phyloP scores from a whole-genome alignment of 2,329 filamentous ascomycete genomes.

The Exophiala oligosperma region DNA sequence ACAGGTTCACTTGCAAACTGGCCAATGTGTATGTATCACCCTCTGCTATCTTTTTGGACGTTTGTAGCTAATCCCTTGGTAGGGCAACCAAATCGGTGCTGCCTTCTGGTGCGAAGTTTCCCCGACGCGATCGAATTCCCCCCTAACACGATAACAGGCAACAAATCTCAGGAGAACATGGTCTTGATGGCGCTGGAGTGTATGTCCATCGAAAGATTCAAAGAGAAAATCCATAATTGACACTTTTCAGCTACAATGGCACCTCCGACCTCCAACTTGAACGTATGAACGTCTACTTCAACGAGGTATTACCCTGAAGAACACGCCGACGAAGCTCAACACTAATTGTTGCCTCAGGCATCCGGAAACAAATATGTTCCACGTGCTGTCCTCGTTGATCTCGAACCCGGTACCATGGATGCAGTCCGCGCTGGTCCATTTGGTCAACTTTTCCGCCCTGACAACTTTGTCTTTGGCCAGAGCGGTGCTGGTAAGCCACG shows the following conservation, averaged over 20 bases:
- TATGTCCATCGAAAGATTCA: constrained; percentile 53
- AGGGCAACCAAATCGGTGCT: constrained; percentile 99
- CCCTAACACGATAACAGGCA: constrained; percentile 59
- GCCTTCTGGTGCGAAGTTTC: constrained; percentile 80
- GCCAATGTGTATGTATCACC: constrained; percentile 82
- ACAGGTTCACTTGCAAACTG: constrained; percentile 99
- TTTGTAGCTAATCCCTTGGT: constrained; percentile 37
- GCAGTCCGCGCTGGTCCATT: constrained; percentile 97
- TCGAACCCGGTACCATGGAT: constrained; percentile 99
- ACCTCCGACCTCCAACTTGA: constrained; percentile 98
- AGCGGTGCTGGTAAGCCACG: constrained; percentile 75
- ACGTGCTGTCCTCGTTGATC: constrained; percentile 97
- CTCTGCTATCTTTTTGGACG: constrained; percentile 20
- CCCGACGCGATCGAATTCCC: constrained; percentile 17
- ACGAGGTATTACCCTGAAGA: constrained; percentile 62
- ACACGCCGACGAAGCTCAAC: neutral
- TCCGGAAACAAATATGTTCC: constrained; percentile 99
- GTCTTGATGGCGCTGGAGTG: constrained; percentile 96
- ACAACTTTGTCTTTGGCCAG: constrained; percentile 99
- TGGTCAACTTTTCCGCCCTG: constrained; percentile 97
- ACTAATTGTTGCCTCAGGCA: constrained; percentile 57
- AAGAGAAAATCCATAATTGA: constrained; percentile 2
- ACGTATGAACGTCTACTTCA: constrained; percentile 99
- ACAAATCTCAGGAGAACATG: constrained; percentile 86
- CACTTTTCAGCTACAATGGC: constrained; percentile 76